Evolutionary conservation across 148 eudicot species (phyloP).

Genomic region (Vaccinium corymbosum): DNA sequence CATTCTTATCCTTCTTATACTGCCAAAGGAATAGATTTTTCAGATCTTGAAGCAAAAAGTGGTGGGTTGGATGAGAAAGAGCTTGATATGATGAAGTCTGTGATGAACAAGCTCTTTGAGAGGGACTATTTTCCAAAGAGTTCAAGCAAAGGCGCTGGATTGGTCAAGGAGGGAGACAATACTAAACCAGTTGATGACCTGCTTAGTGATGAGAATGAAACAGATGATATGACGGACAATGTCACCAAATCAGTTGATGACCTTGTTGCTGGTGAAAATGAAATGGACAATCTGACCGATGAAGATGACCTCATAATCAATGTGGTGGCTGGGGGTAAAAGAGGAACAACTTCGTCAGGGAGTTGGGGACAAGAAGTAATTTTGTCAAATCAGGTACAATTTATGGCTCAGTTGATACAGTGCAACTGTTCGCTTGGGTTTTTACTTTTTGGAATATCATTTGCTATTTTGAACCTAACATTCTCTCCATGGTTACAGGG

Average conservation of each 20-base stretch:
- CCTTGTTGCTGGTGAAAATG: constrained; percentile 26
- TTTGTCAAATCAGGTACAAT: constrained; percentile 38
- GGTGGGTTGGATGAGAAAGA: constrained; percentile 54
- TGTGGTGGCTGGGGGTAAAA: constrained; percentile 35
- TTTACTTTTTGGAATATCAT: not conserved
- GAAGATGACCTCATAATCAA: constrained; percentile 67
- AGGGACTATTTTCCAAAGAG: constrained; percentile 28
- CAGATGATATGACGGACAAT: constrained; percentile 20
- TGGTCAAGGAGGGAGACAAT: constrained; percentile 13
- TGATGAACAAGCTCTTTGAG: constrained; percentile 51
- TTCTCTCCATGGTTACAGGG: constrained; percentile 26
- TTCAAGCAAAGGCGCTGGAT: constrained; percentile 17
- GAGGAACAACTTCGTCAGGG: constrained; percentile 20
- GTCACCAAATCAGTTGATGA: constrained; percentile 19
- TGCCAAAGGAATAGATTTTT: constrained; percentile 20
- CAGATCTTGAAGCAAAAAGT: constrained; percentile 28
- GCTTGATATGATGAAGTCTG: constrained; percentile 52
- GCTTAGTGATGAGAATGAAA: constrained; percentile 28
- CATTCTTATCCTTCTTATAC: constrained; percentile 38
- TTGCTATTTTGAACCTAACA: constrained; percentile 6
- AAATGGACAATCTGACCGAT: constrained; percentile 37
- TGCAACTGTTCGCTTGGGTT: not conserved
- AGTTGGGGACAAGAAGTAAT: constrained; percentile 30
- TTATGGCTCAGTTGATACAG: not conserved
- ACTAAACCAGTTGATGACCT: constrained; percentile 21